Conservation (phyloP, 208 protist genomes). For the Trichomonas gallinae region DNA sequence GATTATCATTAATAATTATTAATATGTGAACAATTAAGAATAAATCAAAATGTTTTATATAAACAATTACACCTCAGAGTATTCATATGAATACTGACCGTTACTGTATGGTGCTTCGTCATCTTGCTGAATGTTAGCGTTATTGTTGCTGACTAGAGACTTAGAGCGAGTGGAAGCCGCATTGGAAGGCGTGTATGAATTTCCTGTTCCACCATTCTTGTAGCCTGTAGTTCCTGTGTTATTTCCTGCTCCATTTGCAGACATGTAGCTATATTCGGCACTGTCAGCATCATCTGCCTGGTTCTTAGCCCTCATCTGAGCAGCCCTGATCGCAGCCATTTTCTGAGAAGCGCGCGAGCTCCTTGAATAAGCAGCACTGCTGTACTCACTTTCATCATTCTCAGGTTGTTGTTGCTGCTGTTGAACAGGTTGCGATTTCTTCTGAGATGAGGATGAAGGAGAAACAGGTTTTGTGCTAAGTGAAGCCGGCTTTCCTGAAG, state of each 20-base stretch:
- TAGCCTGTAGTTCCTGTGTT: neutral
- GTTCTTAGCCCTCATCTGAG: neutral
- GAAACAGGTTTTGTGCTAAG: neutral
- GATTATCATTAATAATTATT: no score
- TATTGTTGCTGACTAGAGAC: neutral
- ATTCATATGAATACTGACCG: neutral
- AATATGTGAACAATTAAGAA: no score
- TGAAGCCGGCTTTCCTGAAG: neutral
- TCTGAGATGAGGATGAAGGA: neutral
- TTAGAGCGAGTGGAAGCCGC: neutral
- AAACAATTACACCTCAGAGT: no score
- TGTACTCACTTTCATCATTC: neutral
- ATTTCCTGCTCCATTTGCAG: neutral
- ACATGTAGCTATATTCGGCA: neutral
- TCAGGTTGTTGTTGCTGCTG: neutral
- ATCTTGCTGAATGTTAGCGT: neutral
- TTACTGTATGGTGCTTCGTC: neutral
- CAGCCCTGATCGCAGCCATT: neutral
- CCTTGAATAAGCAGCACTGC: neutral
- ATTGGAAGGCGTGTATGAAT: neutral
- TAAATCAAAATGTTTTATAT: no score
- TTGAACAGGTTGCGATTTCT: neutral
- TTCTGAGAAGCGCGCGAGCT: neutral
- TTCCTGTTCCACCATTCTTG: neutral
- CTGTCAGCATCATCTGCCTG: neutral